Conservation (phyloP, 2,329 filamentous ascomycete species). For the Phialocephala subalpina region DNA sequence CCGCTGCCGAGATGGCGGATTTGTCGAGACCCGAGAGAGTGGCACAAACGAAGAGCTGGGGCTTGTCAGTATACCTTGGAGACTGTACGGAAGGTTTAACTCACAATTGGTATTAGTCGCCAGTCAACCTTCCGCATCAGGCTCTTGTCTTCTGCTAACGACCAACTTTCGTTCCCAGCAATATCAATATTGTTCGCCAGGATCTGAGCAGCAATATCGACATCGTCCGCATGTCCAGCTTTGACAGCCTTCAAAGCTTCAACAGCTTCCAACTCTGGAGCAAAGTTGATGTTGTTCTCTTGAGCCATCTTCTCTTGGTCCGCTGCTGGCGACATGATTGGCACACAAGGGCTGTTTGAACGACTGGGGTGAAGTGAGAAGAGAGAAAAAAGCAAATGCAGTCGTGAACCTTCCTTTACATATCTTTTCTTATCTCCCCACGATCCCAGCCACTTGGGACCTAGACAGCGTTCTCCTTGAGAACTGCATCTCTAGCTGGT, state of each 20-base stretch:
- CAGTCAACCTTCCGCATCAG: neutral
- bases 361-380: too few species aligned
- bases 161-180: neutral
- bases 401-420: neutral
- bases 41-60: conserved; percentile 38
- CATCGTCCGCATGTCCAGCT: neutral
- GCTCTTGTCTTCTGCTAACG: conserved; percentile 10
- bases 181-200: neutral
- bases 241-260: neutral
- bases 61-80: neutral
- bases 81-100: neutral
- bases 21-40: conserved; percentile 45
- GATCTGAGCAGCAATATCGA: neutral
- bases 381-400: neutral
- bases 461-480: neutral
- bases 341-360: neutral
- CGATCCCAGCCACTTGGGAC: neutral
- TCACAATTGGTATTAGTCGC: neutral
- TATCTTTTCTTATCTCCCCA: neutral
- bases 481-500: neutral
- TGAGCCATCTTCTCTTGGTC: neutral
- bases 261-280: conserved; percentile 1
- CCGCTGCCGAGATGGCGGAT: conserved; percentile 60
- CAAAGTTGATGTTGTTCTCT: neutral
- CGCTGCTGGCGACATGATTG: neutral